Evolutionary conservation across 2,329 filamentous ascomycete genomes (phyloP).

Genomic region (Trichophyton schoenleinii): DNA sequence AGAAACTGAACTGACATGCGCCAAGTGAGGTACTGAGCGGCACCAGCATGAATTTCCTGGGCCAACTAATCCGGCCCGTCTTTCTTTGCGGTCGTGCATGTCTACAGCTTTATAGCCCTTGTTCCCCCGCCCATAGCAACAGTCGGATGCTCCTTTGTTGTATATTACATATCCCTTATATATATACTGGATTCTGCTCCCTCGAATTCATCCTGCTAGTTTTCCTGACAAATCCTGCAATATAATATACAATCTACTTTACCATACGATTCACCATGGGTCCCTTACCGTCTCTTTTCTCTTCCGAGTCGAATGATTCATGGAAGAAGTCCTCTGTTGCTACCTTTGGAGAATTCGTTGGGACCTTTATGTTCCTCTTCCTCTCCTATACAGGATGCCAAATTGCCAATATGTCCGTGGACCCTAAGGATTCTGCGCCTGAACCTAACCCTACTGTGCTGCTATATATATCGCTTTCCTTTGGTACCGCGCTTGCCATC

Average conservation of each 20-base stretch:
- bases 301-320: conserved; percentile 1
- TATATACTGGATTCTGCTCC: too few species aligned
- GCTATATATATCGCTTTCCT: conserved; percentile 33
- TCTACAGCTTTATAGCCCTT: background rate
- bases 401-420: conserved; percentile 29
- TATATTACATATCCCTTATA: background rate
- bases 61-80: background rate
- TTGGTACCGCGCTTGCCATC: conserved; percentile 38
- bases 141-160: background rate
- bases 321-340: conserved; percentile 25
- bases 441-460: conserved; percentile 23
- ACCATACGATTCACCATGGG: background rate
- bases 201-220: too few species aligned
- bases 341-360: conserved; percentile 39
- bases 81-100: background rate
- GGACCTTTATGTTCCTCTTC: conserved; percentile 41
- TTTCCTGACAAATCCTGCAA: background rate
- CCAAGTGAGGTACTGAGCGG: background rate
- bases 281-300: background rate
- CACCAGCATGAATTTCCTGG: background rate
- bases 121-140: background rate
- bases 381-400: conserved; percentile 38
- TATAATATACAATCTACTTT: background rate
- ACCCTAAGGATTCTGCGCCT: conserved; percentile 14
- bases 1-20: background rate